Evolutionary conservation across 2,329 filamentous ascomycete species (phyloP), one percentile per base, ranked within the genome.

Genomic region (Nigrospora sphaerica): DNA sequence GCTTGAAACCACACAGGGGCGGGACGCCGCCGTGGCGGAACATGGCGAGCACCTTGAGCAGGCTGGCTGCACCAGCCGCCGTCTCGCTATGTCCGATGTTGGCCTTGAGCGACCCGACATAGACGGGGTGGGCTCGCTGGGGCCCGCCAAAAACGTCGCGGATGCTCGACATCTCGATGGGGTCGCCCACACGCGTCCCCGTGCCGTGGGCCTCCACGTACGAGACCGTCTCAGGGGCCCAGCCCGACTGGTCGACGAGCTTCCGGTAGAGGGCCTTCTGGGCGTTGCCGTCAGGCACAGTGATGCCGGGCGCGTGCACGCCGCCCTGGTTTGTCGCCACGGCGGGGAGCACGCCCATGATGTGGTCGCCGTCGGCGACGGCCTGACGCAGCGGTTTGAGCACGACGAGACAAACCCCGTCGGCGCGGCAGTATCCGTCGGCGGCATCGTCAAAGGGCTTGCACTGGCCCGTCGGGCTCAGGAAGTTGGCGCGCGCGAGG

Each of bases 361-460:
- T 69, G 3, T 61, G 61, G 50, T 81, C 73, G 2, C 72, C 72
- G 41, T 80, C 76, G 2, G 65, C 66, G 16, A 70, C 45, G 4
- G 78, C 78, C 53, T 74, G 67, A 13, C 69, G 63, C 1, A 79
- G 56, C 9, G 66, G 58, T 57, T 80, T 80, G 23, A 80, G 49
- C 4, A 79, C 63, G 4, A 80, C 61, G 9, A 69, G 61, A 0
- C 65, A 75, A 31, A 70, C 63, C 10, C 66, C 75, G 44, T 80
- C 77, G 3, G 63, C 73, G 13, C 77, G 69, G 48, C 73, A 77
- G 49, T 79, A 80, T 6, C 77, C 76, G 55, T 77, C 72, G 5
- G 74, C 76, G 19, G 57, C 57, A 14, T 65, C 61, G 45, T 75
- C 72, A 39, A 70, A 77, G 3, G 69, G 65, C 42, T 75, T 74